Percentiles rank a stretch among this genome's conserved stretches.
Evolutionary conservation across 2,329 filamentous ascomycete genomes (phyloP).

Genomic region (Penicillium hordei): DNA sequence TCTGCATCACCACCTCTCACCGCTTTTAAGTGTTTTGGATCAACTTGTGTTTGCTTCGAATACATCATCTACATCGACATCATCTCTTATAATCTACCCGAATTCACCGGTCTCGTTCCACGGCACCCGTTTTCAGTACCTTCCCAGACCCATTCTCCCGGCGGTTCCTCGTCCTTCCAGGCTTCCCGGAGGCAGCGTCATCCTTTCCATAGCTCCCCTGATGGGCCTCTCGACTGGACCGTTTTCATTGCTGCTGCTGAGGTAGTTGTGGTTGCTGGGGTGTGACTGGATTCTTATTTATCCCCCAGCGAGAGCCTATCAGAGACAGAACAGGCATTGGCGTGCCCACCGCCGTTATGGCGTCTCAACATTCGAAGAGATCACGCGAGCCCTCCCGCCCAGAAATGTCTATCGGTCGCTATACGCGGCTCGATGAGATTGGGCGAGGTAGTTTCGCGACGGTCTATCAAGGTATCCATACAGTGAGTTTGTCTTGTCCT

Average conservation of each 20-base stretch:
- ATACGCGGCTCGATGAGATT: slow-evolving; percentile 82
- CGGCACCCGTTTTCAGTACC: slow-evolving; percentile 13
- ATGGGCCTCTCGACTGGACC: slow-evolving; percentile 35
- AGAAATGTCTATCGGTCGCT: slow-evolving; percentile 65
- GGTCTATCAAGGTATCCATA: slow-evolving; percentile 84
- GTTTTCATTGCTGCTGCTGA: slow-evolving; percentile 30
- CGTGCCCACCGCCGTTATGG: slow-evolving; percentile 41
- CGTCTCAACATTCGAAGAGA: slow-evolving; percentile 45
- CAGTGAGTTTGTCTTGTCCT: slow-evolving; percentile 57
- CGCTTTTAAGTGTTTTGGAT: slow-evolving; percentile 9
- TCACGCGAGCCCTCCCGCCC: slow-evolving; percentile 35
- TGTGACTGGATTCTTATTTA: slow-evolving; percentile 17
- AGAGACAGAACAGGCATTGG: slow-evolving; percentile 18
- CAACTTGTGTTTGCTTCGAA: background rate
- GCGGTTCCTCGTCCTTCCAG: slow-evolving; percentile 18
- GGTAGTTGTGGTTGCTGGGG: slow-evolving; percentile 40
- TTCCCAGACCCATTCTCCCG: slow-evolving; percentile 14
- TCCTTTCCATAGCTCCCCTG: slow-evolving; percentile 25
- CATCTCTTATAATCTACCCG: slow-evolving; percentile 3
- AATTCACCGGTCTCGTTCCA: slow-evolving; percentile 17
- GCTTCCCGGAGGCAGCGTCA: slow-evolving; percentile 14
- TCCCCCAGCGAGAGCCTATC: slow-evolving; percentile 14
- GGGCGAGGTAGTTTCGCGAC: slow-evolving; percentile 97
- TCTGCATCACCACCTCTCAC: slow-evolving; percentile 2
- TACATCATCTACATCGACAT: slow-evolving; percentile 8